These are phyloP conservation scores for Ogataea minuta DNA, from an alignment of 805 yeast species.

Conservation along the genomic window DNA sequence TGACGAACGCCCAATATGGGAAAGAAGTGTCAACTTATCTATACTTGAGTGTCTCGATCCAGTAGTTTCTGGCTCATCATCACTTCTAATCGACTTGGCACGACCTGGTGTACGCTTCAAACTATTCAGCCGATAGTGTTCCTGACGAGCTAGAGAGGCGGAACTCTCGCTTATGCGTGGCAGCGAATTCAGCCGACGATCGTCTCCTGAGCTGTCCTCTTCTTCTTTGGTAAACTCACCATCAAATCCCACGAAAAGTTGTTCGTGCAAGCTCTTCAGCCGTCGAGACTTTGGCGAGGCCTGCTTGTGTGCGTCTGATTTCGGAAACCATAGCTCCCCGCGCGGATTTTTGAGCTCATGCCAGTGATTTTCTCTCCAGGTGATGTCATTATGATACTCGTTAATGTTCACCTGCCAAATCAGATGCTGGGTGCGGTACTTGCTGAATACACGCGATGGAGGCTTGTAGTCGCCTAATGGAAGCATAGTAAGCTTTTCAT, in stretches of 20 bases:
- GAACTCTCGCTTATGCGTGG: slow-evolving; percentile 27
- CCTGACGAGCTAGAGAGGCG: slow-evolving; percentile 28
- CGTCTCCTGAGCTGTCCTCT: slow-evolving; percentile 16
- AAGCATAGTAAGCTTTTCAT: slow-evolving; percentile 45
- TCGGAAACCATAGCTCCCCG: slow-evolving; percentile 55
- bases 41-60: slow-evolving; percentile 12
- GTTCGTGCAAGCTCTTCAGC: slow-evolving; percentile 26
- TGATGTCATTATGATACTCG: slow-evolving; percentile 54
- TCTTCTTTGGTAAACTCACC: slow-evolving; percentile 26
- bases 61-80: slow-evolving; percentile 11
- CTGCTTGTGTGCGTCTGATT: slow-evolving; percentile 4
- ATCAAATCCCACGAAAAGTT: slow-evolving; percentile 28
- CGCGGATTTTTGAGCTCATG: slow-evolving; percentile 43
- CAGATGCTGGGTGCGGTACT: slow-evolving; percentile 41
- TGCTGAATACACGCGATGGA: slow-evolving; percentile 64
- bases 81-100: slow-evolving; percentile 16
- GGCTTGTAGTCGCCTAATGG: slow-evolving; percentile 50
- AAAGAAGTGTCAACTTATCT: slow-evolving; percentile 5
- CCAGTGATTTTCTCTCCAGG: slow-evolving; percentile 60
- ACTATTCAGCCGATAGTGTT: slow-evolving; percentile 25
- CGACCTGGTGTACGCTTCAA: slow-evolving; percentile 17
- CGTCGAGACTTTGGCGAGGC: slow-evolving; percentile 9
- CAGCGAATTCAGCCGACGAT: slow-evolving; percentile 20
- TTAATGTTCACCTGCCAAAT: slow-evolving; percentile 65
- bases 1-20: slow-evolving; percentile 5